Conservation (phyloP, 345 rosid genomes). For the Euphorbia lathyris region DNA sequence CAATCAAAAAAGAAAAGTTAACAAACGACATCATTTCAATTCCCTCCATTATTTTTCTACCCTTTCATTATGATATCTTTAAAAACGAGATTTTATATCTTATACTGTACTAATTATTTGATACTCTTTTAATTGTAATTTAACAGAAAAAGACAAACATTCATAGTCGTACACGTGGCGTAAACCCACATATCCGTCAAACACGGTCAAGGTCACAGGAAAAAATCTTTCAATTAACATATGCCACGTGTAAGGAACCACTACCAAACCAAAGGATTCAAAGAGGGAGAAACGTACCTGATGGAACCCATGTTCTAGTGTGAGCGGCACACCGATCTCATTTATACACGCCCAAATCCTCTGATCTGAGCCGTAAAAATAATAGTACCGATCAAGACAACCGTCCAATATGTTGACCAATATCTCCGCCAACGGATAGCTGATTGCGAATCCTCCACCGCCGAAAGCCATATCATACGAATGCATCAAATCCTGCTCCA, state of each 20-base stretch:
- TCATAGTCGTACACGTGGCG: slow-evolving; percentile 14
- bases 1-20: too few relatives aligned
- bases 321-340: slow-evolving; percentile 73
- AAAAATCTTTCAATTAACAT: background rate
- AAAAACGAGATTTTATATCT: background rate
- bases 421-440: slow-evolving; percentile 61
- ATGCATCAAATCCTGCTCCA: slow-evolving; percentile 67
- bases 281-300: slow-evolving; percentile 66
- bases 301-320: slow-evolving; percentile 70
- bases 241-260: slow-evolving; percentile 32
- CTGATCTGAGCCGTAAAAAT: slow-evolving; percentile 84
- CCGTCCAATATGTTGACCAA: slow-evolving; percentile 55
- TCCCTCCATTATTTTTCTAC: too few relatives aligned
- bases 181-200: background rate
- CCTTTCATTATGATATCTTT: too few relatives aligned
- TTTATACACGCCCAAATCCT: slow-evolving; percentile 66
- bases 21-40: too few relatives aligned
- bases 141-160: background rate
- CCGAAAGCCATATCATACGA: slow-evolving; percentile 83
- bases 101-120: too few relatives aligned
- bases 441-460: slow-evolving; percentile 87
- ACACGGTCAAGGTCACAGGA: background rate
- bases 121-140: background rate
- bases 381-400: slow-evolving; percentile 57
- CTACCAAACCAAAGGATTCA: background rate